Conservation (phyloP, 345 rosid species). For the Lepidium africanum region DNA sequence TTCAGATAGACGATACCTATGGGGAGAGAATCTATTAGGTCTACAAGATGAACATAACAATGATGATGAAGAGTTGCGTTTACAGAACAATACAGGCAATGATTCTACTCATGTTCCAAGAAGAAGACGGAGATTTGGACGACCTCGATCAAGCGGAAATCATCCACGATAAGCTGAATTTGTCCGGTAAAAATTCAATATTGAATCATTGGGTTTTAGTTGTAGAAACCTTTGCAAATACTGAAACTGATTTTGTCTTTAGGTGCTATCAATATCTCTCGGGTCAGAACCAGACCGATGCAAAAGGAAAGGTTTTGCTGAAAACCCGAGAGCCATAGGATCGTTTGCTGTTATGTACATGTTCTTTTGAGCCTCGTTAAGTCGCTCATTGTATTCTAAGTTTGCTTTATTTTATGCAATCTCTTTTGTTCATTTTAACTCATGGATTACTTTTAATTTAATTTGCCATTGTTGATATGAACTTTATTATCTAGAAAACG, state of each 20-base stretch:
- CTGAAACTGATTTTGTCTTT: conserved; percentile 28
- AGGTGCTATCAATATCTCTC: conserved; percentile 20
- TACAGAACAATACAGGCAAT: conserved; percentile 43
- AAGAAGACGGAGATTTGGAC: conserved; percentile 57
- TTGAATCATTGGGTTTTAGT: conserved; percentile 14
- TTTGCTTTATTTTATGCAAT: conserved; percentile 5
- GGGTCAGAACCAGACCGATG: conserved; percentile 25
- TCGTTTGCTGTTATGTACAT: conserved; percentile 22
- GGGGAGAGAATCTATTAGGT: conserved; percentile 91
- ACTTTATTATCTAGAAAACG: background rate
- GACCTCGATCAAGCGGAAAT: conserved; percentile 61
- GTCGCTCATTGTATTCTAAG: conserved; percentile 13
- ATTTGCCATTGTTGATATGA: background rate
- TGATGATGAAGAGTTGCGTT: conserved; percentile 38
- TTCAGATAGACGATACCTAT: conserved; percentile 65
- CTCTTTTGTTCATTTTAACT: background rate
- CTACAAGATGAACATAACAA: conserved; percentile 55
- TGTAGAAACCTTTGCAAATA: conserved; percentile 12
- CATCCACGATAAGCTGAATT: conserved; percentile 32
- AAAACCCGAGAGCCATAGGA: conserved; percentile 25
- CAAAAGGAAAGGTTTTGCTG: conserved; percentile 22
- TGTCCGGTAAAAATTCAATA: conserved; percentile 37
- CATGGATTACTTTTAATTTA: background rate
- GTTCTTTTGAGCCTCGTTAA: background rate
- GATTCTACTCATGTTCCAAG: conserved; percentile 58